A percentile compares a stretch with the other conserved stretches of the same genome.
phyloP scores from a whole-genome alignment of 208 protist species.

The Tetramitus jugosus region DNA sequence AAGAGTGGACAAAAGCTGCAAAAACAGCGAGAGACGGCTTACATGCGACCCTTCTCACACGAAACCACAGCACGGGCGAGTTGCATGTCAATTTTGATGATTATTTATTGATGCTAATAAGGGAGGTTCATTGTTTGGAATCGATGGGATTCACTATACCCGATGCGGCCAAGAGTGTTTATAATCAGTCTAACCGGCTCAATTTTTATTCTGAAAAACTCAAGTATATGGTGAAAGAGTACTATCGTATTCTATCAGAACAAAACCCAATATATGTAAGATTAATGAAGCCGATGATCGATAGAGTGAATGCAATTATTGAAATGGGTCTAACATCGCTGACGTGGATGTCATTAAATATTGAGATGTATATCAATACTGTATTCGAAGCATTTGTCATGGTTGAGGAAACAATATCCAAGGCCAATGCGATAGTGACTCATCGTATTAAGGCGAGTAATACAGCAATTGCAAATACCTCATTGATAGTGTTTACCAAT shows the following conservation, averaged over 20 bases:
- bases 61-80: slow-evolving; percentile 37
- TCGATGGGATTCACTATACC: slow-evolving; percentile 45
- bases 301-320: slow-evolving; percentile 41
- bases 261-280: slow-evolving; percentile 30
- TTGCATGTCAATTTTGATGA: slow-evolving; percentile 61
- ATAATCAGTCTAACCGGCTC: slow-evolving; percentile 46
- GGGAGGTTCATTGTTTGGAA: slow-evolving; percentile 49
- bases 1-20: slow-evolving; percentile 40
- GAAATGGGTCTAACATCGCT: slow-evolving; percentile 42
- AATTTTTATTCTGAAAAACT: slow-evolving; percentile 46
- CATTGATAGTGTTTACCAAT: slow-evolving; percentile 37
- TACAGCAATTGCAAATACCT: slow-evolving; percentile 29
- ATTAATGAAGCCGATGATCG: slow-evolving; percentile 45
- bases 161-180: slow-evolving; percentile 41
- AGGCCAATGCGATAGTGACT: slow-evolving; percentile 49
- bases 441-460: slow-evolving; percentile 41
- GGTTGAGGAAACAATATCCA: slow-evolving; percentile 40
- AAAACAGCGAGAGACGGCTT: slow-evolving; percentile 39
- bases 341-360: slow-evolving; percentile 57
- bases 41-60: slow-evolving; percentile 49
- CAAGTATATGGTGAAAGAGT: slow-evolving; percentile 43
- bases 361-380: slow-evolving; percentile 41
- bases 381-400: slow-evolving; percentile 26
- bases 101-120: slow-evolving; percentile 50
- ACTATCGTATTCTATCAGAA: slow-evolving; percentile 35